A percentile compares a stretch with the other conserved stretches of the same genome.
Evolutionary conservation across 1,284 basidiomycete genomes (phyloP).

Genomic region (Garcileccinum viscosum): DNA sequence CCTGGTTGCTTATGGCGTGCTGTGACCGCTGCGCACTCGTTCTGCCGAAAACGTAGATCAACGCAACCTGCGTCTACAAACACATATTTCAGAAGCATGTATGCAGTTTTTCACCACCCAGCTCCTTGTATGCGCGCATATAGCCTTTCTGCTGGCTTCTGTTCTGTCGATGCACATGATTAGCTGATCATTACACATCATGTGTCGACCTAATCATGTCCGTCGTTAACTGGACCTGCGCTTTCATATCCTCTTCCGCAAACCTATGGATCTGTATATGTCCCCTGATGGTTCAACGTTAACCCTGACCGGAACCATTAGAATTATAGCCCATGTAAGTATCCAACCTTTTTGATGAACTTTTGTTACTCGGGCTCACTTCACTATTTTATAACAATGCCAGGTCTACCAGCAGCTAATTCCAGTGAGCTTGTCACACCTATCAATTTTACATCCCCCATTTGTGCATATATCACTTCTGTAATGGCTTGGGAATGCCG

Average conservation of each 20-base stretch:
- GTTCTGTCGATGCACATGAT: background rate
- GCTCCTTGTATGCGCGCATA: background rate
- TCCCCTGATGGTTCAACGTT: conserved; percentile 11
- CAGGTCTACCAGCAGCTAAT: background rate
- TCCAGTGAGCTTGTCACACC: conserved; percentile 13
- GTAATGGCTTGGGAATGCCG: background rate
- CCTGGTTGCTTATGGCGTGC: too few relatives aligned
- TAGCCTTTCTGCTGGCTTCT: background rate
- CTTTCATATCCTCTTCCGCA: background rate
- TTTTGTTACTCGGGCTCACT: background rate
- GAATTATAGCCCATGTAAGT: conserved; percentile 15
- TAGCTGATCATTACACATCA: too few relatives aligned
- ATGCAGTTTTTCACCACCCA: background rate
- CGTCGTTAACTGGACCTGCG: background rate
- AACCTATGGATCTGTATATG: background rate
- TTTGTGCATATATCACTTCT: background rate
- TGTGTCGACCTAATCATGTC: conserved; percentile 20
- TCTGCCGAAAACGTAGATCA: too few relatives aligned
- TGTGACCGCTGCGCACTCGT: too few relatives aligned
- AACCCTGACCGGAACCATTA: conserved; percentile 18
- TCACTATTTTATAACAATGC: conserved; percentile 5
- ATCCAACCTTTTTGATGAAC: background rate
- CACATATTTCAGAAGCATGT: conserved; percentile 18
- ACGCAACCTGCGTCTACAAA: background rate
- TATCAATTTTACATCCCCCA: background rate